phyloP scores from a whole-genome alignment of 2,329 filamentous ascomycete genomes.

The Fusarium sororula region DNA sequence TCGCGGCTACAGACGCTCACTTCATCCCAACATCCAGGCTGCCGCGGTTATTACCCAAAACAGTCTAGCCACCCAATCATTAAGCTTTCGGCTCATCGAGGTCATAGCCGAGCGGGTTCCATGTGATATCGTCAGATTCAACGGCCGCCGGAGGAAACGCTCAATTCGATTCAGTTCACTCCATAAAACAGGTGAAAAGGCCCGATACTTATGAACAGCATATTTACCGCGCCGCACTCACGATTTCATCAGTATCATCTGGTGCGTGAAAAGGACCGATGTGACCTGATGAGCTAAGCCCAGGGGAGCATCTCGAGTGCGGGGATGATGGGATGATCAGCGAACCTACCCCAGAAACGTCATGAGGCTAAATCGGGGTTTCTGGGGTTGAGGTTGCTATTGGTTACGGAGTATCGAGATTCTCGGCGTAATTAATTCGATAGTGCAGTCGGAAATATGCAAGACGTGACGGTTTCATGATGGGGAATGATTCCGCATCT shows the following conservation, averaged over 20 bases:
- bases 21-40: background rate
- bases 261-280: slow-evolving; percentile 22
- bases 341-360: slow-evolving; percentile 16
- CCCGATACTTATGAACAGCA: background rate
- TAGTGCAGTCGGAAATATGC: background rate
- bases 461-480: background rate
- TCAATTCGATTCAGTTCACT: background rate
- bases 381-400: background rate
- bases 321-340: slow-evolving; percentile 3
- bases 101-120: background rate
- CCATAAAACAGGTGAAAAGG: background rate
- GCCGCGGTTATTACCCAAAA: background rate
- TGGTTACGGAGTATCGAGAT: background rate
- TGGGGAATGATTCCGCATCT: background rate
- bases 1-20: background rate
- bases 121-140: background rate
- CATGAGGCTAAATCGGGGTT: slow-evolving; percentile 1
- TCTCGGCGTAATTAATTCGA: slow-evolving; percentile 17
- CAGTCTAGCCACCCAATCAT: background rate
- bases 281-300: slow-evolving; percentile 15
- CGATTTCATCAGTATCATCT: background rate
- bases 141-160: background rate
- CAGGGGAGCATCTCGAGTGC: slow-evolving; percentile 11
- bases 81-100: background rate
- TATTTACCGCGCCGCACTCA: background rate